Percentiles rank a stretch among this genome's conserved stretches.
These are phyloP conservation scores for Bromus sterilis DNA, from an alignment of 176 grass and related monocot species.

Conservation along the genomic window DNA sequence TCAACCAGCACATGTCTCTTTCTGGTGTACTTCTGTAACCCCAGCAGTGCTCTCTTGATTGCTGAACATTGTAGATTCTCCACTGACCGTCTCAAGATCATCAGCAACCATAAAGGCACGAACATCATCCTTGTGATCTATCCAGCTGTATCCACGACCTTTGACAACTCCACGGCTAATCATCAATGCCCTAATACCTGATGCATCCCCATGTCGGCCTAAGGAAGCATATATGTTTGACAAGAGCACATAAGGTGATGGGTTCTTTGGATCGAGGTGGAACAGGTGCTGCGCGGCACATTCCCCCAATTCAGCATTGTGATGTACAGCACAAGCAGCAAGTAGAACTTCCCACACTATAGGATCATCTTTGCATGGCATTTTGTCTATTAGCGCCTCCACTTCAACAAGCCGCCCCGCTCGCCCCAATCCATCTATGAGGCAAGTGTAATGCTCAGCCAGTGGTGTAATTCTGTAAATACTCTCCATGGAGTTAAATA, in stretches of 20 bases:
- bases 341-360: conserved; percentile 84
- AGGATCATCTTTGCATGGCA: conserved; percentile 65
- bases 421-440: conserved; percentile 74
- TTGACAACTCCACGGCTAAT: conserved; percentile 61
- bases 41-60: background rate
- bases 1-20: conserved; percentile 28
- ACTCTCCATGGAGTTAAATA: conserved; percentile 66
- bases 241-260: conserved; percentile 80
- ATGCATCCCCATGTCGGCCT: conserved; percentile 65
- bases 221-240: conserved; percentile 87
- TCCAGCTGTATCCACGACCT: conserved; percentile 69
- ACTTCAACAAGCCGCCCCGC: conserved; percentile 65
- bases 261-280: conserved; percentile 59
- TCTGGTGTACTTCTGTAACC: conserved; percentile 13
- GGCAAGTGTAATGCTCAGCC: conserved; percentile 81
- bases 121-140: conserved; percentile 59
- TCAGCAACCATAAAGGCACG: conserved; percentile 61
- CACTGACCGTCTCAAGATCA: conserved; percentile 31
- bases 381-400: conserved; percentile 43
- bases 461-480: conserved; percentile 45
- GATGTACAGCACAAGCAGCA: conserved; percentile 70
- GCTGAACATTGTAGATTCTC: conserved; percentile 5
- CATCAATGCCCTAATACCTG: conserved; percentile 60
- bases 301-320: conserved; percentile 66
- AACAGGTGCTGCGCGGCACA: conserved; percentile 56